These are phyloP conservation scores for Dryadomyces quercus-mongolicae DNA, from an alignment of 2,329 filamentous ascomycete species.

Conservation along the genomic window DNA sequence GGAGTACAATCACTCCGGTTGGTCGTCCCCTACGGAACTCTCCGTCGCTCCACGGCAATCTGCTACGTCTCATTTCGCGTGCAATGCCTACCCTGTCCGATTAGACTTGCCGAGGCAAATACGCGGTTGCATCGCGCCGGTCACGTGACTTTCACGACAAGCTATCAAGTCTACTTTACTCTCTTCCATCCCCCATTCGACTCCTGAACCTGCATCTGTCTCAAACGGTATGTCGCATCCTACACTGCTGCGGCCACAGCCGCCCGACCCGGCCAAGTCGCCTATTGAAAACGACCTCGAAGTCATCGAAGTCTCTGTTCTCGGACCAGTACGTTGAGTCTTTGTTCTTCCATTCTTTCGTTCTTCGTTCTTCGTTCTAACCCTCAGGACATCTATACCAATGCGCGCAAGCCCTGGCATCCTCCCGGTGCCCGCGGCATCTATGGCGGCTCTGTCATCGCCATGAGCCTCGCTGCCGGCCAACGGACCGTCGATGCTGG, in stretches of 20 bases:
- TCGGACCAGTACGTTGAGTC: slow-evolving; percentile 53
- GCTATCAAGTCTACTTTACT: not conserved
- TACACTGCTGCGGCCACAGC: slow-evolving; percentile 65
- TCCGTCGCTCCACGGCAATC: too few relatives aligned
- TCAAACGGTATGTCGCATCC: slow-evolving; percentile 3
- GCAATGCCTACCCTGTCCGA: not conserved
- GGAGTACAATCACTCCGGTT: too few relatives aligned
- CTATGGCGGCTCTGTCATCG: slow-evolving; percentile 87
- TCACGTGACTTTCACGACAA: not conserved
- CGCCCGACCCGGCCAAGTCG: slow-evolving; percentile 58
- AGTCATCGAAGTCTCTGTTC: slow-evolving; percentile 63
- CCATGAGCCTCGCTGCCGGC: slow-evolving; percentile 78
- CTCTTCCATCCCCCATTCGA: not conserved
- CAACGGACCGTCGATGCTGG: slow-evolving; percentile 72
- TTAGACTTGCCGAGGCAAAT: not conserved
- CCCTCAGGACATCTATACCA: slow-evolving; percentile 70
- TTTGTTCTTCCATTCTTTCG: not conserved
- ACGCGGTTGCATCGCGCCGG: not conserved
- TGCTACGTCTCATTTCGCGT: too few relatives aligned
- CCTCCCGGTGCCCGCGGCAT: slow-evolving; percentile 85
- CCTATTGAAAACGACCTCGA: slow-evolving; percentile 85
- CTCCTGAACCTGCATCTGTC: too few relatives aligned
- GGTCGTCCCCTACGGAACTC: too few relatives aligned
- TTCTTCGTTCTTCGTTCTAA: not conserved
- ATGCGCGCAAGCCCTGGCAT: slow-evolving; percentile 83